Evolutionary conservation across 495 filamentous ascomycete species (phyloP).

Genomic region (Xeromyces bisporus): DNA sequence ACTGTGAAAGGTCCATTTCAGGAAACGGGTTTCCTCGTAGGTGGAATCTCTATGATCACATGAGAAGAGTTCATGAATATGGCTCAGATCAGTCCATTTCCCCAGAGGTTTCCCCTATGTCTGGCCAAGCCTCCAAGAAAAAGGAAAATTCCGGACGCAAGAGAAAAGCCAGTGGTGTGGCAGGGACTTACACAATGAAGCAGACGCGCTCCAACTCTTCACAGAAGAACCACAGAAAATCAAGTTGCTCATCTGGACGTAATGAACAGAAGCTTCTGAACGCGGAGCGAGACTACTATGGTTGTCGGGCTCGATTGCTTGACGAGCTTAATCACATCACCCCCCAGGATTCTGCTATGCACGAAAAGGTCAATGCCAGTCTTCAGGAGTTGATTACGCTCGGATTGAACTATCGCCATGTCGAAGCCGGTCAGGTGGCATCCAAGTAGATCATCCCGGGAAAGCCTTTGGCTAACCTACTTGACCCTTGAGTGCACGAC

Average conservation of each 20-base stretch:
- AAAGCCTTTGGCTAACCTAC: too few species aligned
- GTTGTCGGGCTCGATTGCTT: slow-evolving; percentile 25
- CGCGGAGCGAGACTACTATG: slow-evolving; percentile 28
- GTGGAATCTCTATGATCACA: slow-evolving; percentile 90
- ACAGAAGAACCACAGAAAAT: slow-evolving; percentile 20
- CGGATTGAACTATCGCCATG: slow-evolving; percentile 28
- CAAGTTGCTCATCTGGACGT: slow-evolving; percentile 17
- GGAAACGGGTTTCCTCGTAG: slow-evolving; percentile 81
- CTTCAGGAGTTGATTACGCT: slow-evolving; percentile 31
- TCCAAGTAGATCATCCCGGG: too few species aligned
- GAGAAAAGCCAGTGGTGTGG: slow-evolving; percentile 22
- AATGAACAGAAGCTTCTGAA: slow-evolving; percentile 28
- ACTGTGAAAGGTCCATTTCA: slow-evolving; percentile 61
- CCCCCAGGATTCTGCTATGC: slow-evolving; percentile 26
- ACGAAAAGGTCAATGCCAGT: slow-evolving; percentile 33
- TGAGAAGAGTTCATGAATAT: slow-evolving; percentile 84
- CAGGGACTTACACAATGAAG: slow-evolving; percentile 28
- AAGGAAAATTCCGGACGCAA: slow-evolving; percentile 28
- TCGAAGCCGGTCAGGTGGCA: slow-evolving; percentile 29
- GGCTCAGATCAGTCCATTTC: slow-evolving; percentile 31
- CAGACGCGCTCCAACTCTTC: slow-evolving; percentile 29
- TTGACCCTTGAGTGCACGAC: slow-evolving; percentile 15
- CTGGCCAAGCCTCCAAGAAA: slow-evolving; percentile 16
- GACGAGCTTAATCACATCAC: slow-evolving; percentile 25
- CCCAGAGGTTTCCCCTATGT: slow-evolving; percentile 22